These are phyloP conservation scores for Pelargonium citronellum DNA, from an alignment of 441 rosid genomes.

Conservation along the genomic window DNA sequence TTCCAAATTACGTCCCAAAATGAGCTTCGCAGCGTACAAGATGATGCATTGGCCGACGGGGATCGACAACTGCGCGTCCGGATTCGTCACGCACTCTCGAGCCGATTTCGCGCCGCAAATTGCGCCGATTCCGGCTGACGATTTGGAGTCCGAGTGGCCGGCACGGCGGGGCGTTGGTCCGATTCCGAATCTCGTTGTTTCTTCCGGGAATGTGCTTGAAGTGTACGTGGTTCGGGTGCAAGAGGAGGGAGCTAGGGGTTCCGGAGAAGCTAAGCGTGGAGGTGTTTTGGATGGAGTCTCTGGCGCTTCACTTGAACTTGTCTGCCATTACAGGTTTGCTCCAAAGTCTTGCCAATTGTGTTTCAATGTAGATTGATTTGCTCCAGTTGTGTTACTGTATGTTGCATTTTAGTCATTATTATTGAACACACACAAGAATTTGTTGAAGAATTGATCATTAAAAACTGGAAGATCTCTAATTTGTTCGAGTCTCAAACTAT, in stretches of 20 bases:
- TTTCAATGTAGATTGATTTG: slow-evolving; percentile 1
- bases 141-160: slow-evolving; percentile 63
- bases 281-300: slow-evolving; percentile 76
- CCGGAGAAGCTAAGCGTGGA: slow-evolving; percentile 55
- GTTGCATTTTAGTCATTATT: neutral
- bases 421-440: neutral
- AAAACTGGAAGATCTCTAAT: no score
- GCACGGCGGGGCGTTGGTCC: slow-evolving; percentile 58
- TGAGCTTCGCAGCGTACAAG: slow-evolving; percentile 95
- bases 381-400: neutral
- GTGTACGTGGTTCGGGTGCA: slow-evolving; percentile 76
- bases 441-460: neutral
- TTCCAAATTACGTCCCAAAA: slow-evolving; percentile 21
- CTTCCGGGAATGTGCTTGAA: slow-evolving; percentile 79
- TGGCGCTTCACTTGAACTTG: slow-evolving; percentile 88
- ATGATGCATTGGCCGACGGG: slow-evolving; percentile 98
- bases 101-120: slow-evolving; percentile 58
- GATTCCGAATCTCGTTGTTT: slow-evolving; percentile 64
- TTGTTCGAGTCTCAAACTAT: no score
- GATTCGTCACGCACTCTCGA: slow-evolving; percentile 69
- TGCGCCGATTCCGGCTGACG: slow-evolving; percentile 48
- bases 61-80: slow-evolving; percentile 78
- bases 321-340: slow-evolving; percentile 72
- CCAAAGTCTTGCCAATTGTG: neutral
- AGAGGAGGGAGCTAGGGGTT: slow-evolving; percentile 49